These are phyloP conservation scores for Coprinopsis cinerea DNA, from an alignment of 768 basidiomycete species.

Conservation along the genomic window DNA sequence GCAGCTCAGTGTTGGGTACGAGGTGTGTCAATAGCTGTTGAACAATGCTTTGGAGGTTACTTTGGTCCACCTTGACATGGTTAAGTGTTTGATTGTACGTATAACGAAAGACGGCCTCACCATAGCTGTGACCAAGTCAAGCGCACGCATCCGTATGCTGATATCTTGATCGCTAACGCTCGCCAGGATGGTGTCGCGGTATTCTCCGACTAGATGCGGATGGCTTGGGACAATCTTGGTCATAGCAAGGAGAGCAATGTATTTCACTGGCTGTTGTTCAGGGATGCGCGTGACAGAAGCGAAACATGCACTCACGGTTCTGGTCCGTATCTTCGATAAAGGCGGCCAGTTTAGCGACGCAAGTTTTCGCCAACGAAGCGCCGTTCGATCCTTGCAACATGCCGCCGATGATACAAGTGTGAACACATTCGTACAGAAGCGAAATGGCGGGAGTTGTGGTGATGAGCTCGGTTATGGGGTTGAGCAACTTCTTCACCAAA, in stretches of 20 bases:
- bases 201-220: conserved; percentile 82
- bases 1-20: conserved; percentile 46
- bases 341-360: conserved; percentile 88
- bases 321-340: conserved; percentile 94
- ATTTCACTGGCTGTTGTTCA: conserved; percentile 65
- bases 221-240: conserved; percentile 93
- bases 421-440: conserved; percentile 94
- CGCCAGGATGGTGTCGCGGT: conserved; percentile 85
- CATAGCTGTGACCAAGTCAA: conserved; percentile 93
- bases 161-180: conserved; percentile 92
- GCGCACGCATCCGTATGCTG: conserved; percentile 91
- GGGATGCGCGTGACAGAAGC: not conserved
- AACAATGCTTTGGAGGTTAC: conserved; percentile 84
- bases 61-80: conserved; percentile 78
- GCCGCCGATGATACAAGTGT: conserved; percentile 95
- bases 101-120: conserved; percentile 34
- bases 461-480: conserved; percentile 92
- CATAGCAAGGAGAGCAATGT: conserved; percentile 92
- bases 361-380: conserved; percentile 73
- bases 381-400: conserved; percentile 84
- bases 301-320: conserved; percentile 61
- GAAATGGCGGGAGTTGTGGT: conserved; percentile 95
- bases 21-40: conserved; percentile 88
- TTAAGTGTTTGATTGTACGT: too few relatives aligned
- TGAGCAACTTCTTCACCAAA: conserved; percentile 88